Evolutionary conservation across 2,329 filamentous ascomycete species (phyloP).

Genomic region (Cadophora sp.): DNA sequence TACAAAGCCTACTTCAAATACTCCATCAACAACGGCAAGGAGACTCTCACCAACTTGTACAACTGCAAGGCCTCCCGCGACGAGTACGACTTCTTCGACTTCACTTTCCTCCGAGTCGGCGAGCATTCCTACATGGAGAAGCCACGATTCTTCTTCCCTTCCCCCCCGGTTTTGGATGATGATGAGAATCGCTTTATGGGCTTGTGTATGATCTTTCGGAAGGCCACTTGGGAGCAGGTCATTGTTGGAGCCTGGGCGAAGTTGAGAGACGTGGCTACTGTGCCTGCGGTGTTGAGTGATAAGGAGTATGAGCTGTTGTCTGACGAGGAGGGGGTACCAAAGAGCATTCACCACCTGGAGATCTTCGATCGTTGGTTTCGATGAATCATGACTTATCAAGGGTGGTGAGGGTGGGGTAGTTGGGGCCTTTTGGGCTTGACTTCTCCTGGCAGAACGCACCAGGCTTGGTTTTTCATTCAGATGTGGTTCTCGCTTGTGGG

Average conservation of each 20-base stretch:
- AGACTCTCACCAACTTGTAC: neutral
- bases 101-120: conserved; percentile 7
- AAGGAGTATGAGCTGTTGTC: conserved; percentile 9
- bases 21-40: neutral
- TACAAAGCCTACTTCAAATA: conserved; percentile 13
- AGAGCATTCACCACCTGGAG: neutral
- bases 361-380: conserved; percentile 7
- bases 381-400: neutral
- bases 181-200: neutral
- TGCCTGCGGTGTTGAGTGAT: neutral
- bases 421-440: neutral
- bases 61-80: conserved; percentile 6
- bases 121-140: conserved; percentile 9
- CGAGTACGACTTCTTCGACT: conserved; percentile 1
- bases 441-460: no score
- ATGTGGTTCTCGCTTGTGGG: no score
- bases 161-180: neutral
- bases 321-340: neutral
- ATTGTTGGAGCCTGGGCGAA: conserved; percentile 6
- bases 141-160: conserved; percentile 8
- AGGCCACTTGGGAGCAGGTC: neutral
- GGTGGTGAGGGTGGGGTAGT: no score
- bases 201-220: neutral
- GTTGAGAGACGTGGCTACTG: neutral
- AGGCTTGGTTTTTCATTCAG: no score